Percentiles rank a stretch among this genome's conserved stretches.
Evolutionary conservation across 176 grass and related monocot genomes (phyloP).

Genomic region (Olyra latifolia): DNA sequence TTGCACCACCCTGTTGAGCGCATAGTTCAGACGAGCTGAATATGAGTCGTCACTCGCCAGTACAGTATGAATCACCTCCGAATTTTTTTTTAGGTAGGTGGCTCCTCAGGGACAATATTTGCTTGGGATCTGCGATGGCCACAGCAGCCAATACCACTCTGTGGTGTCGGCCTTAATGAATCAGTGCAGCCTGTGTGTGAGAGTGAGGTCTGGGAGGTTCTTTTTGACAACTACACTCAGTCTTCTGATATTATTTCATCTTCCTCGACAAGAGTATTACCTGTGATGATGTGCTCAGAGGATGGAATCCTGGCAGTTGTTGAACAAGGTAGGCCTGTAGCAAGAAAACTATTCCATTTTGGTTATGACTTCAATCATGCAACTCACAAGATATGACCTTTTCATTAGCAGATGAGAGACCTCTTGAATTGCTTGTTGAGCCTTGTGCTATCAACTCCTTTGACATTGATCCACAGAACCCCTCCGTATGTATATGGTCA

Average conservation of each 20-base stretch:
- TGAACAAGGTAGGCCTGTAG: constrained; percentile 60
- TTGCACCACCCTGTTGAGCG: neutral
- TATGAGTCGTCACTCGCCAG: constrained; percentile 4
- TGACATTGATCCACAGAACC: constrained; percentile 89
- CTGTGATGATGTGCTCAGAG: constrained; percentile 95
- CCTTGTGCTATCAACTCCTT: constrained; percentile 87
- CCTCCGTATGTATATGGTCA: constrained; percentile 60
- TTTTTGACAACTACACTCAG: constrained; percentile 66
- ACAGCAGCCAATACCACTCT: constrained; percentile 74
- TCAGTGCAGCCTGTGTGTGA: constrained; percentile 36
- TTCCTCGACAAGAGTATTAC: constrained; percentile 65
- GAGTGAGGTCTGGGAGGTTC: constrained; percentile 97
- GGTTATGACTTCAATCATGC: neutral
- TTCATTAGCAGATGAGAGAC: constrained; percentile 61
- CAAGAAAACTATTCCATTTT: neutral
- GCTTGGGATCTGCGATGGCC: constrained; percentile 80
- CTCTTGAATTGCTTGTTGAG: constrained; percentile 64
- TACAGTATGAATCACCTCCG: neutral
- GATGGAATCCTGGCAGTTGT: constrained; percentile 84
- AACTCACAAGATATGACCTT: neutral
- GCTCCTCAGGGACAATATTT: constrained; percentile 78
- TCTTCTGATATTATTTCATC: constrained; percentile 59
- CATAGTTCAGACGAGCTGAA: neutral
- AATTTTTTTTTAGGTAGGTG: constrained; percentile 76
- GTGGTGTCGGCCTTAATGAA: constrained; percentile 48